Evolutionary conservation across 768 basidiomycete species (phyloP).

Genomic region (Strobilomyces echinocephalus): DNA sequence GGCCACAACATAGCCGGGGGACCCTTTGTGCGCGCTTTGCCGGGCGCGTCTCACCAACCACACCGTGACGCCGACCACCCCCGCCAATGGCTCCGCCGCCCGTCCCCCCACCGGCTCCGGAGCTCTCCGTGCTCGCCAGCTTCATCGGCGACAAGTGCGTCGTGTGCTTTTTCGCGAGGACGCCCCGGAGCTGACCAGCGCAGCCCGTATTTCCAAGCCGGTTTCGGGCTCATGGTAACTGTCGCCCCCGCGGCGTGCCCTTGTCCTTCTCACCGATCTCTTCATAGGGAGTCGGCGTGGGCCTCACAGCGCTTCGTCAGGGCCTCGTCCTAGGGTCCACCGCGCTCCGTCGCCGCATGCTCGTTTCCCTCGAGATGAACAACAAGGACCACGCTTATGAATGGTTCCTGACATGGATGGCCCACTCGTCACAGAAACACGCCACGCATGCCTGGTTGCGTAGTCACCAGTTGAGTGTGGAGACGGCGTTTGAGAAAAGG

Average conservation of each 20-base stretch:
- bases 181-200: slow-evolving; percentile 26
- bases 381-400: slow-evolving; percentile 93
- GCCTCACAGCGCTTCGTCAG: slow-evolving; percentile 69
- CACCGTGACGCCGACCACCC: background rate
- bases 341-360: slow-evolving; percentile 80
- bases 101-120: slow-evolving; percentile 4
- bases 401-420: slow-evolving; percentile 98
- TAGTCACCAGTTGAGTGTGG: slow-evolving; percentile 92
- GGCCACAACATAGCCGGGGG: slow-evolving; percentile 1
- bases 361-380: slow-evolving; percentile 93
- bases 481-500: slow-evolving; percentile 83
- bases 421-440: slow-evolving; percentile 38
- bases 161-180: background rate
- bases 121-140: slow-evolving; percentile 32
- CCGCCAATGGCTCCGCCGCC: background rate
- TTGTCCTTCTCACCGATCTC: background rate
- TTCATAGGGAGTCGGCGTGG: slow-evolving; percentile 83
- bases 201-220: slow-evolving; percentile 97
- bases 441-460: slow-evolving; percentile 46
- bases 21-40: background rate
- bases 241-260: background rate
- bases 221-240: slow-evolving; percentile 92
- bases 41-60: slow-evolving; percentile 9
- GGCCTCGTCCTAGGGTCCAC: slow-evolving; percentile 63
- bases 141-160: slow-evolving; percentile 68